Conservation (phyloP, 106 monocot species). For the Cymbidium sinense region DNA sequence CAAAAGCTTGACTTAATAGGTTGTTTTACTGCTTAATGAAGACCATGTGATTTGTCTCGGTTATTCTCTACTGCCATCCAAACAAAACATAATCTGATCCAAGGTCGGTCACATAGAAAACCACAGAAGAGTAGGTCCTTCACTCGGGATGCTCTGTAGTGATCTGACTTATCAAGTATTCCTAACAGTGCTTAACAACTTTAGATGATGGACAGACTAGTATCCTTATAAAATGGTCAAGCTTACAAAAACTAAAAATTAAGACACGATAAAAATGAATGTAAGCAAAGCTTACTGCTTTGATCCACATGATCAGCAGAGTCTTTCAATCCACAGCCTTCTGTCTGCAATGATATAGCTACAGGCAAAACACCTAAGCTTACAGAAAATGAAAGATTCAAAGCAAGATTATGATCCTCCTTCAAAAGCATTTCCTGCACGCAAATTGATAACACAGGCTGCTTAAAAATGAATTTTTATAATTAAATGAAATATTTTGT, state of each 20-base stretch:
- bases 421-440: conserved; percentile 67
- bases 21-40: no score
- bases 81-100: neutral
- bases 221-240: neutral
- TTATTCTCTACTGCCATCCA: neutral
- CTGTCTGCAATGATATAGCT: conserved; percentile 60
- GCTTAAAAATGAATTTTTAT: neutral
- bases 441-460: neutral
- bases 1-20: no score
- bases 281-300: conserved; percentile 45
- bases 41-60: neutral
- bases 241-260: conserved; percentile 1
- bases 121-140: neutral
- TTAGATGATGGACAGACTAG: neutral
- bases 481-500: neutral
- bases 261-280: neutral
- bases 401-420: conserved; percentile 80
- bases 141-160: neutral
- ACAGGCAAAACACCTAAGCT: conserved; percentile 84
- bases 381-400: conserved; percentile 72
- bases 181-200: neutral
- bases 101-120: no score
- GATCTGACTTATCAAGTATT: neutral
- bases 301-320: conserved; percentile 55
- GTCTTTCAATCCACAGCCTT: conserved; percentile 81